Base-by-base conservation (phyloP, 1,284 basidiomycete genomes). In the Afroboletus lepidellus region DNA sequence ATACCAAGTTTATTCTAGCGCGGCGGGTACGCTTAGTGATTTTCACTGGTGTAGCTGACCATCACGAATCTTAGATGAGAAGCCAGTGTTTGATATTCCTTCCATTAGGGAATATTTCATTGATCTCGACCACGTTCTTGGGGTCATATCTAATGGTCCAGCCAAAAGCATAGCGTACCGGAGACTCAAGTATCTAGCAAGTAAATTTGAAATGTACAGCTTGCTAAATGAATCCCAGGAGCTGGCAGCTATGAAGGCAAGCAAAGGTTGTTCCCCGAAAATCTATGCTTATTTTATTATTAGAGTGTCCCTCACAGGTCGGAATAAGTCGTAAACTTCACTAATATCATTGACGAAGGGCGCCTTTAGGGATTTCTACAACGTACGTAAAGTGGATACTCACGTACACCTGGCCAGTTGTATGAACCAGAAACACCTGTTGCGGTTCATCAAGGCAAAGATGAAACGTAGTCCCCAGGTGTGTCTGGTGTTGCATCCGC, bases 371-470 rank as follows among this genome's bases (percentile, higher is more conserved):
- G 97, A 99, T 73, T 98, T 99, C 65, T 99, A 99, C 76, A 99
- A 99, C 67, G 81, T 95, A 37, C 87, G 96, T 43, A 99, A 99
- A 69, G 94, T 99, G 55, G 96, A 98, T 69, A 99, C 97, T 9
- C 96, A 99, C 72, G 92, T 99, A 20, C 97, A 99, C 66, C 94
- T 99, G 71, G 97, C 94, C 11, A 97, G 95, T 50, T 90, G 91
- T 69, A 98, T 99, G 96, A 99, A 99, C 71, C 97, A 99, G 71
- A 99, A 99, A 73, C 97, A 99, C 74, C 75, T 99, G n/a, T 76
- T 99, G 23, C 94, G 97, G 6, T 99, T 99, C 74, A 99, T 99
- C 78, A 99, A 99, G 72, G 86, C 88, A 41, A 98, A 99, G 72
- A 93, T 94, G 88, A 94, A 92, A 72, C 83, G 83, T 24, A 83